Conservation (phyloP, 202 grass and related monocot species). For the Setaria viridis region DNA sequence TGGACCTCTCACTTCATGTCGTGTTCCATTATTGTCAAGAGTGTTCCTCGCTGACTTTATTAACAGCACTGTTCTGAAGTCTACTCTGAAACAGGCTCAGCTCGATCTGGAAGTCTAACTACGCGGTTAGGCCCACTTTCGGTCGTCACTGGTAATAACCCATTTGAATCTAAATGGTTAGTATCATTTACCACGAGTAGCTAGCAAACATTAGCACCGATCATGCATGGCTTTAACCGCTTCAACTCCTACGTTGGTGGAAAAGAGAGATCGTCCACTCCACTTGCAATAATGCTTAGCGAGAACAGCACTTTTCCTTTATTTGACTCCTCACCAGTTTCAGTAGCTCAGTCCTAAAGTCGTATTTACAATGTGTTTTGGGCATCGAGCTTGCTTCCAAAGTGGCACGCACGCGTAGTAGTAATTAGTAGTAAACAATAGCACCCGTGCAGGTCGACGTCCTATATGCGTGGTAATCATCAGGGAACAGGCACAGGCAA, state of each 20-base stretch:
- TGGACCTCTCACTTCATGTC: neutral
- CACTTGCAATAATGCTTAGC: slow-evolving; percentile 39
- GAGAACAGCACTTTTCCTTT: slow-evolving; percentile 18
- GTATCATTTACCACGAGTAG: slow-evolving; percentile 4
- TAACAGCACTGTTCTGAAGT: slow-evolving; percentile 2
- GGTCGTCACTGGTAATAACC: slow-evolving; percentile 1
- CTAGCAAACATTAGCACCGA: neutral
- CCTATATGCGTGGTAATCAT: neutral
- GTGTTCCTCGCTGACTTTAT: slow-evolving; percentile 11
- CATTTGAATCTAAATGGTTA: slow-evolving; percentile 21
- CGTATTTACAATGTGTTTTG: slow-evolving; percentile 20
- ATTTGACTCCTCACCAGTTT: slow-evolving; percentile 6
- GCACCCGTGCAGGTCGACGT: slow-evolving; percentile 13
- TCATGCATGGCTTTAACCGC: slow-evolving; percentile 30
- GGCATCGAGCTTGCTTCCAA: slow-evolving; percentile 5
- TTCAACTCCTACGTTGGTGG: slow-evolving; percentile 19
- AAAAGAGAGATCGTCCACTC: slow-evolving; percentile 42
- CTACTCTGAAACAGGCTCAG: neutral
- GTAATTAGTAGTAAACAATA: neutral
- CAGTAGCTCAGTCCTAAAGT: slow-evolving; percentile 2
- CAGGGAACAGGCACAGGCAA: slow-evolving; percentile 7
- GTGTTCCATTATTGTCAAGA: neutral
- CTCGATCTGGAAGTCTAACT: slow-evolving; percentile 16
- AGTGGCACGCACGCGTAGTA: neutral
- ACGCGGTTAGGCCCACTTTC: slow-evolving; percentile 39